phyloP scores from a whole-genome alignment of 1,139 yeast species.

The Candida dubliniensis region DNA sequence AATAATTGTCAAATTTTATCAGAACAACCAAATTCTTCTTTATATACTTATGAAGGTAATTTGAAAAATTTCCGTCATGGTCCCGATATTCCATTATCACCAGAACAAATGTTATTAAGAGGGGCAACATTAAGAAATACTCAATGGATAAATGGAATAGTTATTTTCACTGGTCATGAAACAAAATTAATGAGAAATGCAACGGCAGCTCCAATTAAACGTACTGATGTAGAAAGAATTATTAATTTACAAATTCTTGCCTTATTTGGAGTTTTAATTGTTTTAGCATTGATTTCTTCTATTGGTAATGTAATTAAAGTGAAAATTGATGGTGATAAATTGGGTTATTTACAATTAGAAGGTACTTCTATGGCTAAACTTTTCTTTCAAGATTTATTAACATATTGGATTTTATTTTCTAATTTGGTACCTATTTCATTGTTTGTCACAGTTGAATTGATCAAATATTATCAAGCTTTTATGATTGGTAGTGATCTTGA shows the following conservation, averaged over 20 bases:
- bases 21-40: constrained; percentile 92
- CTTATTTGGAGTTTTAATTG: constrained; percentile 74
- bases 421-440: constrained; percentile 93
- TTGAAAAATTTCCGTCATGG: constrained; percentile 52
- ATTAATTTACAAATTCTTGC: constrained; percentile 91
- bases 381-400: constrained; percentile 83
- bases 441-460: constrained; percentile 93
- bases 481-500: constrained; percentile 94
- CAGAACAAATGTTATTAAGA: constrained; percentile 87
- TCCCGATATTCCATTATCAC: constrained; percentile 58
- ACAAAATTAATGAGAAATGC: constrained; percentile 98
- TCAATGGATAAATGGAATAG: constrained; percentile 92
- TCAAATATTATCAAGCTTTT: constrained; percentile 92
- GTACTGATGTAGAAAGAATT: constrained; percentile 95
- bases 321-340: constrained; percentile 49
- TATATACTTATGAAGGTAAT: constrained; percentile 93
- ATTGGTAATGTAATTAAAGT: constrained; percentile 83
- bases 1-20: constrained; percentile 53
- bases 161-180: constrained; percentile 95
- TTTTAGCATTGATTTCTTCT: constrained; percentile 76
- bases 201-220: constrained; percentile 94
- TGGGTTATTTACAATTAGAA: constrained; percentile 67
- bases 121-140: constrained; percentile 97
- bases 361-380: constrained; percentile 68
- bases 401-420: constrained; percentile 95